Conservation (phyloP, 345 rosid species). For the Corymbia maculata region DNA sequence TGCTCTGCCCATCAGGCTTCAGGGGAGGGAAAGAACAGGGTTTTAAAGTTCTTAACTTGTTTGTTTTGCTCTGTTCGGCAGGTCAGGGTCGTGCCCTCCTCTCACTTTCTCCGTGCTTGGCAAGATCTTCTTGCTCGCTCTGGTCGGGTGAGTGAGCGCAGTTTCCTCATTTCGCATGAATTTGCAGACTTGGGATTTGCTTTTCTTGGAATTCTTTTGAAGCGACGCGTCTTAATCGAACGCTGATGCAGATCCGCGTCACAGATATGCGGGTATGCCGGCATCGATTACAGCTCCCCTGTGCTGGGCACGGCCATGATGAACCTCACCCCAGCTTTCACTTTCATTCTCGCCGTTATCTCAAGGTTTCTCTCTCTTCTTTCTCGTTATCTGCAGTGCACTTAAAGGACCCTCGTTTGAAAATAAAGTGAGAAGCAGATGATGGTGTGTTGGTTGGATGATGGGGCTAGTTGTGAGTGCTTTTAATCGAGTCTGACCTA, state of each 20-base stretch:
- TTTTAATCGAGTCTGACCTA: not conserved
- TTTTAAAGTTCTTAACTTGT: not conserved
- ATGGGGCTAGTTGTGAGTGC: not conserved
- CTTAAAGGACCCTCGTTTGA: not conserved
- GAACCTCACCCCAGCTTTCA: slow-evolving; percentile 12
- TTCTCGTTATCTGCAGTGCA: not conserved
- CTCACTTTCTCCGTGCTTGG: slow-evolving; percentile 11
- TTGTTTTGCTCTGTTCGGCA: not conserved
- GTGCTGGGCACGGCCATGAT: slow-evolving; percentile 7
- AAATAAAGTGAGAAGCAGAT: not conserved
- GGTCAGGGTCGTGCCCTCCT: slow-evolving; percentile 6
- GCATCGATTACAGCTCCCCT: slow-evolving; percentile 10
- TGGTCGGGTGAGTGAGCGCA: not conserved
- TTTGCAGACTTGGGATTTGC: not conserved
- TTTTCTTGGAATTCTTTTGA: not conserved
- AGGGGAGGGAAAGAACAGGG: not conserved
- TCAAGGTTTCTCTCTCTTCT: not conserved
- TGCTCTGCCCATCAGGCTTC: not conserved
- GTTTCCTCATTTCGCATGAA: not conserved
- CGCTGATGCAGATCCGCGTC: not conserved
- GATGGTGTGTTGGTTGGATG: not conserved
- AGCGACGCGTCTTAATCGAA: not conserved
- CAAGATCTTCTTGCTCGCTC: slow-evolving; percentile 16
- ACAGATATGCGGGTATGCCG: not conserved
- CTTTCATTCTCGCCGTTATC: slow-evolving; percentile 9